Evolutionary conservation across 495 filamentous ascomycete genomes (phyloP), one percentile per base, ranked within the genome.

Genomic region (Lophiostoma macrostomum): DNA sequence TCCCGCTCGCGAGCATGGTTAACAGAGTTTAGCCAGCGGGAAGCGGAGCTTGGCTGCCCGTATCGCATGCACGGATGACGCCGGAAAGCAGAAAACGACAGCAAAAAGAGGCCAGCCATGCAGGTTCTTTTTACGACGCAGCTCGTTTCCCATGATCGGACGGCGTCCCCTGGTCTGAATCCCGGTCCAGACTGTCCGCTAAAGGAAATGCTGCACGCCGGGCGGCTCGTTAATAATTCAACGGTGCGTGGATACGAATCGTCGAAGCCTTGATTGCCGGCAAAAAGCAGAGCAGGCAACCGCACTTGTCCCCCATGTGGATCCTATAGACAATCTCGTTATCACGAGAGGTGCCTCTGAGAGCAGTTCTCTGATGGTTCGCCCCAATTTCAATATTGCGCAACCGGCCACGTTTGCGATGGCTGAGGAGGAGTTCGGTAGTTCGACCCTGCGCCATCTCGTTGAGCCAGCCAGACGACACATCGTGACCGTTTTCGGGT

Each of bases 1-100:
- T 53, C 55, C 47, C 55, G 55, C 36, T 39, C 38, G 39, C 41
- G 23, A 35, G 23, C 45, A 46, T 50, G 47, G 45, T 42, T 50
- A 24, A 41, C 41, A 55, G 38, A 50, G 35, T 57, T 56, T 45
- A 56, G 47, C 48, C 57, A 53, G 24, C 58, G 47, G 58, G 53
- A 57, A 47, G 46, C 53, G 16, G 29, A 44, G 28, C 36, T 49
- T 62, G 53, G 53, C 49, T 23, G 28, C 35, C 40, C 46, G 53
- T 32, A n/a, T 36, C 8, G 16, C 34, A n/a, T 47, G 58, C 58
- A 56, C 53, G 58, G 58, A 62, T 62, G 47, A 62, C 47, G 47
- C 53, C 58, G 49, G 58, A 32, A 61, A 40, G 55, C 28, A 47
- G 34, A 32, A 58, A 48, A 53, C 14, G 24, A 32, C 39, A 39